Base-by-base conservation (phyloP, 208 protist genomes). In the Trypanosoma cruzi region DNA sequence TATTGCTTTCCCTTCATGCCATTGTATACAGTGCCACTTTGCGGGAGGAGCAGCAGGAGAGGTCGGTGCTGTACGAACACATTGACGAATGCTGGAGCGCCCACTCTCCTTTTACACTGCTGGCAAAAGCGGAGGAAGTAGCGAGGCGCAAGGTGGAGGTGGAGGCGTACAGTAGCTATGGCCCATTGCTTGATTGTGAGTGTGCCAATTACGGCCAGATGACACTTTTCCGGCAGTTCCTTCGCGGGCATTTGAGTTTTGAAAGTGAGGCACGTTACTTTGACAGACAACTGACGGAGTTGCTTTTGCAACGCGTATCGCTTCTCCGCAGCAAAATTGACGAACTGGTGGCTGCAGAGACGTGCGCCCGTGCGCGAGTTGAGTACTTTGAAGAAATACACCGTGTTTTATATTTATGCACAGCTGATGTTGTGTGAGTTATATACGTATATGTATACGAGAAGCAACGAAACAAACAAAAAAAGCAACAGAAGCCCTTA, bases 211-310 rank as follows among this genome's bases (percentile, higher is more conserved):
- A 73, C n/a, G 46, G 37, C 14, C 13, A 69, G 63, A 13, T 68
- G 11, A 53, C 56, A 16, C 32, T 79, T 54, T 67, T 59, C 55
- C 31, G 55, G 54, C 58, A 71, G 18, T 84, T 79, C 52, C 48
- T 79, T n/a, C 68, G 79, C 24, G 78, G 74, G 24, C 75, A 79
- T 49, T 62, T 84, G 54, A 75, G 64, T 37, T 71, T 88, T 44
- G 56, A n/a, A 11, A 65, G 57, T 49, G 67, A 84, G 62, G 71
- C 63, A 5, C 34, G 50, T 10, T 75, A 83, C 59, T 82, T 85
- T 75, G 82, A 88, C 34, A 44, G 63, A 4, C 75, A 61, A 28
- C 63, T 85, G 29, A 64, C 66, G 42, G 60, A 42, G 36, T 36
- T 78, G 26, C 73, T 88, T 6, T 34, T 68, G 37, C 55, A 57